Base-by-base conservation (phyloP, 2,329 filamentous ascomycete genomes). In the Exophiala xenobiotica region DNA sequence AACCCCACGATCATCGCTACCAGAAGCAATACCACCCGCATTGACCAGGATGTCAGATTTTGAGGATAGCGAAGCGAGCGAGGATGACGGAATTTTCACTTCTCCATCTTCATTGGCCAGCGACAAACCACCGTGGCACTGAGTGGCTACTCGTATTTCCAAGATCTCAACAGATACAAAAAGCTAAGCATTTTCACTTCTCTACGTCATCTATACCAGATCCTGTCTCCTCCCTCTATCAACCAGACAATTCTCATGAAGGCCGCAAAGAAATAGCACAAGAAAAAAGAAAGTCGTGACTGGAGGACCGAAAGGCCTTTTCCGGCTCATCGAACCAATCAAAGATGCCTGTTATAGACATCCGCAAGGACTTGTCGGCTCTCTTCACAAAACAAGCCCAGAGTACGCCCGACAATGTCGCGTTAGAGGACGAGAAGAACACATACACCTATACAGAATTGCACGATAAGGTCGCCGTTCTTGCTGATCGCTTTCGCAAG, bases 371-470 rank as follows among this genome's bases (percentile, higher is more conserved):
- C 70, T 73, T 91, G 53, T 81, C 85, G 42, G 82, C 85, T 23
- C 80, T 90, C 57, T 90, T 91, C 67, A 71, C 74, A 58, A 71
- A 81, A 59, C 88, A 92, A 74, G 87, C 81, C 47, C 73, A 78
- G 57, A 76, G 77, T 20, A 87, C 86, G 0, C 88, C 87, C 4
- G 73, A 88, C 69, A 80, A 82, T 26, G 66, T 86, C 63, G 88
- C 87, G 16, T 71, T 90, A 49, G 87, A 91, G 66, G 87, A 91
- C 69, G 85, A 84, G 57, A 74, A 71, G 31, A 74, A 75, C 51
- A 79, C 74, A 43, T 84, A 87, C 65, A 90, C 86, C 43, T 92
- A 92, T 67, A 77, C 78, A 40, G 78, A 90, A 72, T 78, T 92
- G 51, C 85, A 90, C 64, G 68, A 76, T 42, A 81, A 83, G 67